Percentiles rank a stretch among this genome's conserved stretches.
Evolutionary conservation across 2,329 filamentous ascomycete genomes (phyloP).

Genomic region (Macrophomina pseudophaseolina): DNA sequence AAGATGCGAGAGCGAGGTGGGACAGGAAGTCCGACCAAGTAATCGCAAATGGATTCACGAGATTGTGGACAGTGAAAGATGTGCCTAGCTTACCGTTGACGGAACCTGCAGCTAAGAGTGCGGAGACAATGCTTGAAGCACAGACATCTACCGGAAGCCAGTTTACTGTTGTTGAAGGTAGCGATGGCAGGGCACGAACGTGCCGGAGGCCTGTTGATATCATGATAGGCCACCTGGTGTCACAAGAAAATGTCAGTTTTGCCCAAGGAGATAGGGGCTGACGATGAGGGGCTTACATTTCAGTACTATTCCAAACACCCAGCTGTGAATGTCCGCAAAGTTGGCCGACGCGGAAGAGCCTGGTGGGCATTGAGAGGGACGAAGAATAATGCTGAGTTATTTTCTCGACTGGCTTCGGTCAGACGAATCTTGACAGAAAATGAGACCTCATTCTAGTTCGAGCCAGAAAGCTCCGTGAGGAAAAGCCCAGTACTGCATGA

Average conservation of each 20-base stretch:
- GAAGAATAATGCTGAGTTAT: conserved; percentile 21
- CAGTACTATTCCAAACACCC: conserved; percentile 26
- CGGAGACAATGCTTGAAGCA: conserved; percentile 11
- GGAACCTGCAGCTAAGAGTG: background rate
- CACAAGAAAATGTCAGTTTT: background rate
- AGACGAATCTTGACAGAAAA: background rate
- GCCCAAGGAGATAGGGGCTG: background rate
- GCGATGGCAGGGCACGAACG: conserved; percentile 23
- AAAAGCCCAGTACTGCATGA: background rate
- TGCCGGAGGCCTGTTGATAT: conserved; percentile 26
- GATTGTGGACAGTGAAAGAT: conserved; percentile 25
- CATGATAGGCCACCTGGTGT: conserved; percentile 28
- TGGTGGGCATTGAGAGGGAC: background rate
- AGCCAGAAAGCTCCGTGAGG: background rate
- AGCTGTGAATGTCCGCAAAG: conserved; percentile 27
- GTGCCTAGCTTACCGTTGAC: background rate
- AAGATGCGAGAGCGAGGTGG: conserved; percentile 5
- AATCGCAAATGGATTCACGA: conserved; percentile 24
- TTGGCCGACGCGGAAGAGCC: conserved; percentile 28
- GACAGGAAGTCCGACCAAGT: conserved; percentile 25
- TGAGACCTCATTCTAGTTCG: background rate
- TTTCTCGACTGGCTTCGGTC: conserved; percentile 11
- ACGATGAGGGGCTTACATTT: conserved; percentile 11
- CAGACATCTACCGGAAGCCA: conserved; percentile 29
- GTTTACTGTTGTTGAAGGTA: conserved; percentile 21